A percentile compares a stretch with the other conserved stretches of the same genome.
phyloP scores from a whole-genome alignment of 129 eudicot species.

The Lactuca saligna region DNA sequence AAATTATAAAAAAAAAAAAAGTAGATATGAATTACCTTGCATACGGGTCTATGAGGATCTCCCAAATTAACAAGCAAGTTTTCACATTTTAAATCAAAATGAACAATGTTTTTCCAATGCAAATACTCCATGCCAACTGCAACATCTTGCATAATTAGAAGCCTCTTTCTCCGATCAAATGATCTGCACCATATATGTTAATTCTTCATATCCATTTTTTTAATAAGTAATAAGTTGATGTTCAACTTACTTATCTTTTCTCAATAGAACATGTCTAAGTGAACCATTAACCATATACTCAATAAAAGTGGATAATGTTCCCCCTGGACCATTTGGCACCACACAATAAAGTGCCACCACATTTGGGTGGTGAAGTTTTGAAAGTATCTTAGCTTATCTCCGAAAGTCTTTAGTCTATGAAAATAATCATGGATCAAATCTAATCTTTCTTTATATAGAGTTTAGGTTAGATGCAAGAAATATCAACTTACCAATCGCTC shows the following conservation, averaged over 20 bases:
- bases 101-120: constrained; percentile 66
- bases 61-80: constrained; percentile 76
- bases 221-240: constrained; percentile 5
- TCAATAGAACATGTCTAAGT: constrained; percentile 52
- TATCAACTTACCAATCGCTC: neutral
- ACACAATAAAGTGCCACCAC: constrained; percentile 76
- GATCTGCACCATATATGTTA: constrained; percentile 30
- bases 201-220: neutral
- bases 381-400: constrained; percentile 75
- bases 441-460: too few species aligned
- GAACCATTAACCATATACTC: constrained; percentile 72
- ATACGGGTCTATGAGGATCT: constrained; percentile 64
- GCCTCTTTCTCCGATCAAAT: constrained; percentile 54
- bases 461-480: too few species aligned
- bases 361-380: constrained; percentile 79
- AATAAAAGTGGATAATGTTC: constrained; percentile 64
- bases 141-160: constrained; percentile 61
- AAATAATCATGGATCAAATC: neutral
- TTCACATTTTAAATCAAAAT: constrained; percentile 74
- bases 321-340: constrained; percentile 75
- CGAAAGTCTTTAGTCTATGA: constrained; percentile 64
- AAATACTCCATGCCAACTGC: constrained; percentile 81
- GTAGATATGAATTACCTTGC: constrained; percentile 48
- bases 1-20: neutral
- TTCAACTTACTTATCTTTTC: constrained; percentile 49